Percentiles rank a stretch among this genome's conserved stretches.
These are phyloP conservation scores for Rauvolfia tetraphylla DNA, from an alignment of 257 asterid species.

Conservation along the genomic window DNA sequence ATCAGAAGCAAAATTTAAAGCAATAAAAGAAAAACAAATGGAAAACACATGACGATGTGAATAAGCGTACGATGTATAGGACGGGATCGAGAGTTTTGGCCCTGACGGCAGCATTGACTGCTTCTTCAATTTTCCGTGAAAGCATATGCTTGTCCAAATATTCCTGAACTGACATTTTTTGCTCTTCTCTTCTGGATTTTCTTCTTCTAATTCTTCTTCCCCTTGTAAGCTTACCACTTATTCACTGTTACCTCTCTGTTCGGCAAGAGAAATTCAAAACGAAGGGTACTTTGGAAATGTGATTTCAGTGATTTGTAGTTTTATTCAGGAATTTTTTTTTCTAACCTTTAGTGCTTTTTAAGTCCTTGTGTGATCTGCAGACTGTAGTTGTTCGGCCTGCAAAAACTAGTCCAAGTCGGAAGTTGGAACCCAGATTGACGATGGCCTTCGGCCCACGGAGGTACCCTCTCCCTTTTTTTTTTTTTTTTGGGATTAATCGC, in stretches of 20 bases:
- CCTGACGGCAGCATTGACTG: slow-evolving; percentile 99
- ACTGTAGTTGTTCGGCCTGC: neutral
- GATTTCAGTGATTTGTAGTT: no score
- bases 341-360: neutral
- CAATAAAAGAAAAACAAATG: neutral
- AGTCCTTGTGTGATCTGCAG: neutral
- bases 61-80: slow-evolving; percentile 59
- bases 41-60: neutral
- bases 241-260: neutral
- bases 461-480: no score
- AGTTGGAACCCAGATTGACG: no score
- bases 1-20: neutral
- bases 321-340: neutral
- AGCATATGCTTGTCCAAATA: slow-evolving; percentile 86
- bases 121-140: slow-evolving; percentile 93
- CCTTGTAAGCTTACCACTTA: neutral
- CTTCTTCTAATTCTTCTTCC: neutral
- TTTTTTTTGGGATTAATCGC: no score
- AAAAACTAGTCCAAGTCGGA: neutral
- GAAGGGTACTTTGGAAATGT: neutral
- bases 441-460: no score
- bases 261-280: neutral
- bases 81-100: slow-evolving; percentile 92
- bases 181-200: neutral
- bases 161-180: slow-evolving; percentile 88